Evolutionary conservation across 73 alveolate species (phyloP), one percentile per base, ranked within the genome.

Genomic region (Paramecium pentaurelia): DNA sequence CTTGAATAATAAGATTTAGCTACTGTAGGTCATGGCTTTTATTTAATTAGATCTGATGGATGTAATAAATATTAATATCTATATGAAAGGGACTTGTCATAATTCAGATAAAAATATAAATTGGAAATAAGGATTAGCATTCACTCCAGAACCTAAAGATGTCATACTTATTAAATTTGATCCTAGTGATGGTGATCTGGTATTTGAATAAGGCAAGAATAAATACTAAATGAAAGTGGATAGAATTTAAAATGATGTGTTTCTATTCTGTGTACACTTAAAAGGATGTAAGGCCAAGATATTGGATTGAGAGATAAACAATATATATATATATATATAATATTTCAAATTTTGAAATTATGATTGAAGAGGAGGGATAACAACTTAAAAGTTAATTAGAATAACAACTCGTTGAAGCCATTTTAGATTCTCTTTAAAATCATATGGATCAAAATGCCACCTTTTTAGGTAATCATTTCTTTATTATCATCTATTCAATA

Each of bases 371-470:
- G 49, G 91, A 80, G 58, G 32, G 58, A 60, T 18, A 40, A 20
- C 18, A 22, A 80, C 20, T 36, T 10, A 80, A 80, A 47, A 32
- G 44, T 45, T 36, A 45, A 80, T 80, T 80, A 18, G 91, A 80
- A 49, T 20, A 22, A 30, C 86, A 96, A 58, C 85, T 96, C 1
- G 88, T 88, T 16, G 96, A 96, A 34, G 96, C 96, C 9, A 95
- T 96, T 11, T 90, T 85, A 44, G 91, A 68, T 54, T 88, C 95
- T 18, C 71, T 96, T 11, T 34, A 95, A 32, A 96, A 95, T 92
- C 97, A 96, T 70, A 68, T 94, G 30, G 94, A 93, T 90, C 18
- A 93, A 27, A 96, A 96, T 93, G 98, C 98, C 8, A 90, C 97
- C 10, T 96, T 96, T 86, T 60, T 94, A 32, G 95, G 98, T 54